These are phyloP conservation scores for Pyrus betulifolia DNA, from an alignment of 306 rosid species.

Conservation along the genomic window DNA sequence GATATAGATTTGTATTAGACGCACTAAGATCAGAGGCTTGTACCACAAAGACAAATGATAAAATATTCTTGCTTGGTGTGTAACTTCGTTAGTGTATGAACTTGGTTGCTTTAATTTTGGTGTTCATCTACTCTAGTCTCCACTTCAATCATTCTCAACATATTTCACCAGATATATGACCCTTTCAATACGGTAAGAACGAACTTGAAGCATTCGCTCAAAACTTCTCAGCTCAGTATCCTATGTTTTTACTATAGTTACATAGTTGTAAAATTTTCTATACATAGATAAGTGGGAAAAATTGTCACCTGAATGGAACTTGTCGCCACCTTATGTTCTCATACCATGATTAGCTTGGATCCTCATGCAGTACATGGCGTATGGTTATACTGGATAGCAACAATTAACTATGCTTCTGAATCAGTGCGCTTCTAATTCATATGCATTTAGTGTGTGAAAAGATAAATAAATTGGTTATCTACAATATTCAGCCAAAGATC, in stretches of 20 bases:
- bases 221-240: background rate
- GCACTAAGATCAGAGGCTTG: background rate
- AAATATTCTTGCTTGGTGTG: background rate
- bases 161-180: background rate
- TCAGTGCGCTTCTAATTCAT: background rate
- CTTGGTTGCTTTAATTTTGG: background rate
- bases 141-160: background rate
- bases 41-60: background rate
- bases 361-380: background rate
- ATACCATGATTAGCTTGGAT: background rate
- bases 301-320: background rate
- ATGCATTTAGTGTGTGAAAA: background rate
- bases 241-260: background rate
- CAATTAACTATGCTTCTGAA: background rate
- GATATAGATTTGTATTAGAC: background rate
- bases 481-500: too few relatives aligned
- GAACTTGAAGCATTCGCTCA: background rate
- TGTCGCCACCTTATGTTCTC: background rate
- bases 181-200: background rate
- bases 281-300: background rate
- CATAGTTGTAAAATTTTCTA: background rate
- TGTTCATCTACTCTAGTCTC: background rate
- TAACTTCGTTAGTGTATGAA: background rate
- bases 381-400: background rate
- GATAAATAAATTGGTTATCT: too few relatives aligned